Base-by-base conservation (phyloP, 1,284 basidiomycete species). In the Cutaneotrichosporon sp. region DNA sequence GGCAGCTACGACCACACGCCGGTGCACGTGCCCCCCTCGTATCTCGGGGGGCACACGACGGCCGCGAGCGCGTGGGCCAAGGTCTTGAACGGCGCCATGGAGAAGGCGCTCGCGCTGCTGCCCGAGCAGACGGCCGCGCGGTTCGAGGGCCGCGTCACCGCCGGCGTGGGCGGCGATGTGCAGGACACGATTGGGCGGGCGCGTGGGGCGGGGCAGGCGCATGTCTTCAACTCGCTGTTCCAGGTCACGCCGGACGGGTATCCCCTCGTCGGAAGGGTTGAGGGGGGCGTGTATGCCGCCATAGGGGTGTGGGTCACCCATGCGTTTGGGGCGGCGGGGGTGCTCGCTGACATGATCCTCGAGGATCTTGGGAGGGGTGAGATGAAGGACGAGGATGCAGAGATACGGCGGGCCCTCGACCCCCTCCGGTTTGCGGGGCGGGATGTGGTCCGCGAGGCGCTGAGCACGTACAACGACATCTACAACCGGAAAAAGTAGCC, bases 391-490 rank as follows among this genome's bases (percentile, higher is more conserved):
- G 9, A n/a, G n/a, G 58, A 51, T 14, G 33, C 24, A 10, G 46
- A 59, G 7, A 8, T 72, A 33, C 56, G 63, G 20, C 25, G 27
- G 11, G 67, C 62, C 6, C 20, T 72, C 9, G 66, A 69, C 34
- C 71, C 71, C 9, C 59, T 56, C 25, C 55, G 64, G 74, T 85
- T 69, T 64, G 58, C 50, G 11, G 62, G 56, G 16, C 31, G 54
- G 5, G 56, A 25, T 3, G 43, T 7, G 20, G 55, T 46, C 4
- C n/a, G 62, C 18, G 58, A 45, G 22, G 60, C 69, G 46, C 47
- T 72, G 45, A 49, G 33, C 10, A 59, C 61, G 51, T 72, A 71
- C 58, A 68, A 66, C 36, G 68, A 72, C 52, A 71, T 72, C 24
- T 71, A 69, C 57, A 45, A n/a, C n/a, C n/a, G n/a, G n/a, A n/a